These are phyloP conservation scores for Penstemon davidsonii DNA, from an alignment of 257 asterid species.

Conservation along the genomic window DNA sequence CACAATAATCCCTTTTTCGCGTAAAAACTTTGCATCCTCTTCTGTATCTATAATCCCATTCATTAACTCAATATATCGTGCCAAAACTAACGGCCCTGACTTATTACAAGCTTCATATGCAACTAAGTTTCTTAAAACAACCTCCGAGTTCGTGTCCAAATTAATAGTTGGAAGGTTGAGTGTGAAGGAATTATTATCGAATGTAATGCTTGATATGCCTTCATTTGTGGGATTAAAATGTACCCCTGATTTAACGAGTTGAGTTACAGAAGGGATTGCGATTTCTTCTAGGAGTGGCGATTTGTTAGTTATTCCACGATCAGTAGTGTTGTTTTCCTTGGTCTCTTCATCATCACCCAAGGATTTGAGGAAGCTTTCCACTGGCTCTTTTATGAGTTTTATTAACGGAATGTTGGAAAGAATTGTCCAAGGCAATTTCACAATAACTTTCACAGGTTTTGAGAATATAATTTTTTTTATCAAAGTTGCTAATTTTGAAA, in stretches of 20 bases:
- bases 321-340: too few species aligned
- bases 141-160: slow-evolving; percentile 14
- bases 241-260: slow-evolving; percentile 19
- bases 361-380: slow-evolving; percentile 9
- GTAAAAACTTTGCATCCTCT: slow-evolving; percentile 24
- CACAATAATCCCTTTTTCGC: slow-evolving; percentile 17
- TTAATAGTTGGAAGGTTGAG: slow-evolving; percentile 12
- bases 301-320: background rate
- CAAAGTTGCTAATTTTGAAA: slow-evolving; percentile 1
- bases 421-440: slow-evolving; percentile 37
- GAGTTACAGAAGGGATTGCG: slow-evolving; percentile 26
- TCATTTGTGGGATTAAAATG: slow-evolving; percentile 8
- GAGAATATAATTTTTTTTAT: slow-evolving; percentile 24
- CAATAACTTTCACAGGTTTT: slow-evolving; percentile 26
- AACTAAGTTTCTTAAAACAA: slow-evolving; percentile 20
- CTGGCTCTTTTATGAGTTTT: slow-evolving; percentile 23
- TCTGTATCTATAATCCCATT: slow-evolving; percentile 20
- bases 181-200: background rate
- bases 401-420: slow-evolving; percentile 32
- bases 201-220: slow-evolving; percentile 17
- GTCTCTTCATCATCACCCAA: too few species aligned
- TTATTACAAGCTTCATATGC: slow-evolving; percentile 25
- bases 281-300: slow-evolving; percentile 20
- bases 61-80: slow-evolving; percentile 24
- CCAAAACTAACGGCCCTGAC: slow-evolving; percentile 18